Evolutionary conservation across 1,284 basidiomycete genomes (phyloP).

Genomic region (Chondrostereum purpureum): DNA sequence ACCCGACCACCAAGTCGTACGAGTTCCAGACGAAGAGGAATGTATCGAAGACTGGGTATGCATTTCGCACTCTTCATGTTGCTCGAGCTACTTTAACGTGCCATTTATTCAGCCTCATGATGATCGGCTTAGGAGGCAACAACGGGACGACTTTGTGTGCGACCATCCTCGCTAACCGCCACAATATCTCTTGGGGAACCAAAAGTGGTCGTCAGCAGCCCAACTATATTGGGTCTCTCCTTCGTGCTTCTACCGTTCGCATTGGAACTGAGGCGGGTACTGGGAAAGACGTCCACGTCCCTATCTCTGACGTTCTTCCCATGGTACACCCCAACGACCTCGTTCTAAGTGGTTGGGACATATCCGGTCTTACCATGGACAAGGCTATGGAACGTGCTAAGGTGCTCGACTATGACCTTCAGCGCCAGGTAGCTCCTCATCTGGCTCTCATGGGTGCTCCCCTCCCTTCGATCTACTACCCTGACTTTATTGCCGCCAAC

Average conservation of each 20-base stretch:
- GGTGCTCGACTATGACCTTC: constrained; percentile 95
- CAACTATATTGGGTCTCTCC: constrained; percentile 93
- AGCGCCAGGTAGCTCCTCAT: constrained; percentile 87
- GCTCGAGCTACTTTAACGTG: constrained; percentile 9
- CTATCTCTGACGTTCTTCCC: constrained; percentile 89
- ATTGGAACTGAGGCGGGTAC: constrained; percentile 80
- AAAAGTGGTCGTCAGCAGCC: constrained; percentile 90
- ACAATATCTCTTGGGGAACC: constrained; percentile 94
- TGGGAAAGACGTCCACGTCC: constrained; percentile 91
- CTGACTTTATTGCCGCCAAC: constrained; percentile 96
- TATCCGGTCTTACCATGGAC: constrained; percentile 81
- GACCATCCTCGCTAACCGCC: constrained; percentile 93
- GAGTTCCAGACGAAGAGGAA: constrained; percentile 90
- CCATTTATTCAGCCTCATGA: constrained; percentile 70
- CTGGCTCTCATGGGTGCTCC: constrained; percentile 82
- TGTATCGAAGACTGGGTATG: constrained; percentile 90
- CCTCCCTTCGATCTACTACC: constrained; percentile 93
- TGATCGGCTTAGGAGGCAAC: constrained; percentile 96
- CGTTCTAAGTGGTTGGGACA: constrained; percentile 98
- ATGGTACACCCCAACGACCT: constrained; percentile 99
- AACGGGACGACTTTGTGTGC: constrained; percentile 95
- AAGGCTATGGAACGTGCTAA: constrained; percentile 91
- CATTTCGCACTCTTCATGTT: constrained; percentile 17
- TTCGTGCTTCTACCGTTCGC: constrained; percentile 92
- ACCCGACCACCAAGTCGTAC: constrained; percentile 70